Conservation (phyloP, 768 basidiomycete species). For the Calocera cornea region DNA sequence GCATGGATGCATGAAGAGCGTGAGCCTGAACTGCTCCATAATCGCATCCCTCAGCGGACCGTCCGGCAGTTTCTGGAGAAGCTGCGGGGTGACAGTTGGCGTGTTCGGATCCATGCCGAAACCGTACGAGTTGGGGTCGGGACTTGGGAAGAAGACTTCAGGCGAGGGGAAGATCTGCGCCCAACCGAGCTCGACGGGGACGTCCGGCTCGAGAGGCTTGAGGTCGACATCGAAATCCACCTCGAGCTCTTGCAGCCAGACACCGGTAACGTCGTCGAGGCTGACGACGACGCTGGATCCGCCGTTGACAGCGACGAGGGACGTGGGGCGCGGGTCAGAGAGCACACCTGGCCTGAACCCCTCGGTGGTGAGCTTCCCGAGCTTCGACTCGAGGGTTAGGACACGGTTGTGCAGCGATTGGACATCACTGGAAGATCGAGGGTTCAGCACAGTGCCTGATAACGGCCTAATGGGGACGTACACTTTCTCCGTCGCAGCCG, state of each 20-base stretch:
- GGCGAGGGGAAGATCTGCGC: constrained; percentile 23
- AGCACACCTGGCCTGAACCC: not conserved
- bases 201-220: not conserved
- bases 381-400: constrained; percentile 45
- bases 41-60: constrained; percentile 27
- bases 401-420: constrained; percentile 74
- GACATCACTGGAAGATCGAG: constrained; percentile 39
- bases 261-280: constrained; percentile 41
- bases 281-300: constrained; percentile 40
- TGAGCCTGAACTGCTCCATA: constrained; percentile 29
- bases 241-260: constrained; percentile 49
- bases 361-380: not conserved
- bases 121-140: constrained; percentile 15
- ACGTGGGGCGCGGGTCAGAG: not conserved
- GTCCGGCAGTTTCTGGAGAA: constrained; percentile 32
- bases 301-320: not conserved
- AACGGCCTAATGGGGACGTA: constrained; percentile 25
- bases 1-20: constrained; percentile 36
- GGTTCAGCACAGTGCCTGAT: not conserved
- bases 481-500: constrained; percentile 78
- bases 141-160: constrained; percentile 15
- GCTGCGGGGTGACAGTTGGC: constrained; percentile 28
- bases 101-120: constrained; percentile 6
- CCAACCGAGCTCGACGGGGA: constrained; percentile 9
- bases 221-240: constrained; percentile 15